phyloP scores from a whole-genome alignment of 2,329 filamentous ascomycete genomes.

The Botrytis byssoidea region DNA sequence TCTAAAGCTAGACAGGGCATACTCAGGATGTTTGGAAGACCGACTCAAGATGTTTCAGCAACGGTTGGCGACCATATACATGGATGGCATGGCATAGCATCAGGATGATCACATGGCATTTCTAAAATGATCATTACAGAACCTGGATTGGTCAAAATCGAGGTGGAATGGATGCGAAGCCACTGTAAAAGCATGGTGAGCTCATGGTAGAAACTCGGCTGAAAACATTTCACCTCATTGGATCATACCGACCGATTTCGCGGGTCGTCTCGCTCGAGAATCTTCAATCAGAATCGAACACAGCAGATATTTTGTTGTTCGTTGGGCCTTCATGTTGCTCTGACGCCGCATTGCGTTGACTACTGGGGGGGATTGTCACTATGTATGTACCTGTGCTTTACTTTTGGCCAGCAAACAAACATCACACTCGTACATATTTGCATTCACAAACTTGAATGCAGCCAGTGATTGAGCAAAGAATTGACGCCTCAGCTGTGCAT shows the following conservation, averaged over 20 bases:
- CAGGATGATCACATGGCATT: constrained; percentile 3
- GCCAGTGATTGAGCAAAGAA: constrained; percentile 12
- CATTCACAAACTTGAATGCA: constrained; percentile 5
- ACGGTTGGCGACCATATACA: constrained; percentile 12
- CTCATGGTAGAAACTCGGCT: constrained; percentile 19
- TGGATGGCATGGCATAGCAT: constrained; percentile 9
- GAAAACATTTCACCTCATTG: constrained; percentile 5
- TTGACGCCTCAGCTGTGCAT: not conserved
- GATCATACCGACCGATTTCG: constrained; percentile 15
- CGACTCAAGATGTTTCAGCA: constrained; percentile 26
- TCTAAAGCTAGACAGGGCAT: constrained; percentile 16
- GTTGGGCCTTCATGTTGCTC: constrained; percentile 22
- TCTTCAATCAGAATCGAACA: constrained; percentile 24
- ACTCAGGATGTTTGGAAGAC: constrained; percentile 10
- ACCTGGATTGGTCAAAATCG: constrained; percentile 15
- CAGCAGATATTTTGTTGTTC: constrained; percentile 23
- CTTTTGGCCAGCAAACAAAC: constrained; percentile 23
- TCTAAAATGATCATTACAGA: not conserved
- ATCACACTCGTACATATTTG: constrained; percentile 15
- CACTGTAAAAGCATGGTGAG: constrained; percentile 17
- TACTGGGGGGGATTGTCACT: constrained; percentile 9
- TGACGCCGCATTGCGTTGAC: constrained; percentile 23
- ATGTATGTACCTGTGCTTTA: constrained; percentile 18
- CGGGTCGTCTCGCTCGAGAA: constrained; percentile 16
- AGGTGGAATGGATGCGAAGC: constrained; percentile 14